These are phyloP conservation scores for Peribolospora kevripleyi DNA, from an alignment of 768 basidiomycete species.

Conservation along the genomic window DNA sequence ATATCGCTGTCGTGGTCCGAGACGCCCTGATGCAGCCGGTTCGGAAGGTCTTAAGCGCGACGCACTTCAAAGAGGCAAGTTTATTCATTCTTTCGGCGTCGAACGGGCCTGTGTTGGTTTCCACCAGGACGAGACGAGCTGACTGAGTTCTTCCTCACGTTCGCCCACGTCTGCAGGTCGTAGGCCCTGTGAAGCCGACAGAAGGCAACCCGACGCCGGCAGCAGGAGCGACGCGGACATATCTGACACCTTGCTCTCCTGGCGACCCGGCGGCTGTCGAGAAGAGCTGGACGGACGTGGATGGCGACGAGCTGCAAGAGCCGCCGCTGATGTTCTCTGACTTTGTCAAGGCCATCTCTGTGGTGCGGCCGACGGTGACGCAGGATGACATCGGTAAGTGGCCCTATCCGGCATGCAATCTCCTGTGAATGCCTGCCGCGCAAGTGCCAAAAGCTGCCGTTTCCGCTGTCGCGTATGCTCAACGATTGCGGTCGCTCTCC, in stretches of 20 bases:
- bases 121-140: not conserved
- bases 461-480: too few species aligned
- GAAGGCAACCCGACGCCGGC: slow-evolving; percentile 5
- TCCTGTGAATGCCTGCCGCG: too few species aligned
- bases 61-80: slow-evolving; percentile 55
- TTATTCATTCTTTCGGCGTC: not conserved
- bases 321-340: slow-evolving; percentile 47
- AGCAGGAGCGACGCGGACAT: slow-evolving; percentile 11
- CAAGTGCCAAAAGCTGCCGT: too few species aligned
- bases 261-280: slow-evolving; percentile 66
- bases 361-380: slow-evolving; percentile 66
- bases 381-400: slow-evolving; percentile 49
- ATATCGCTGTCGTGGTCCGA: slow-evolving; percentile 78
- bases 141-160: not conserved
- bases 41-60: slow-evolving; percentile 79
- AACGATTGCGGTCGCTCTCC: too few species aligned
- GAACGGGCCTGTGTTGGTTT: not conserved
- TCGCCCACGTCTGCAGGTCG: slow-evolving; percentile 17
- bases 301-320: slow-evolving; percentile 70
- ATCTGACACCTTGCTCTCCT: slow-evolving; percentile 92
- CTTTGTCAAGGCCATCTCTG: slow-evolving; percentile 55
- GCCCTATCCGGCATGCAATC: too few species aligned
- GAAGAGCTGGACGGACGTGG: slow-evolving; percentile 69
- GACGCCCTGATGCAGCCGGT: slow-evolving; percentile 98
- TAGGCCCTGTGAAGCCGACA: slow-evolving; percentile 15